Conservation (phyloP, 2,329 filamentous ascomycete genomes). For the Lachnellula arida region DNA sequence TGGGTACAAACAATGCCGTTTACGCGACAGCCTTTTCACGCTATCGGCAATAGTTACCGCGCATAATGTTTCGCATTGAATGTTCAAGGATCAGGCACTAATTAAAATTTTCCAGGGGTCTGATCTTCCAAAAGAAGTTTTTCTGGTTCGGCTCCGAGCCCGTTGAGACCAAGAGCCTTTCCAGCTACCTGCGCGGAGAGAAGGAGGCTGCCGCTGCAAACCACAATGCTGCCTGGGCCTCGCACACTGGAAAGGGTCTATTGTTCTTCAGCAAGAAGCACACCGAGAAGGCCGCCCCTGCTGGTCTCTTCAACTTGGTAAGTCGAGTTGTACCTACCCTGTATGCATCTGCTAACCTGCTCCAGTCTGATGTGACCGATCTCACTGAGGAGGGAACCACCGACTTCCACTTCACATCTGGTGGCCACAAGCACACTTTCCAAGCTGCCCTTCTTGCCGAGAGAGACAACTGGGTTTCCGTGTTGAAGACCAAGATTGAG, state of each 20-base stretch:
- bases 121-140: slow-evolving; percentile 85
- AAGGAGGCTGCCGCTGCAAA: slow-evolving; percentile 71
- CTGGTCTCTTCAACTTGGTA: slow-evolving; percentile 82
- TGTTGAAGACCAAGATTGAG: slow-evolving; percentile 74
- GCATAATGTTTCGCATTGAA: background rate
- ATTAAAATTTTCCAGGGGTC: slow-evolving; percentile 54
- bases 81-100: background rate
- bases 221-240: slow-evolving; percentile 81
- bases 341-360: background rate
- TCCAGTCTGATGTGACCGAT: slow-evolving; percentile 54
- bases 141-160: slow-evolving; percentile 80
- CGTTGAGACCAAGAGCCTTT: slow-evolving; percentile 68
- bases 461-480: slow-evolving; percentile 87
- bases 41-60: background rate
- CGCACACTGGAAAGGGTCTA: slow-evolving; percentile 91
- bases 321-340: slow-evolving; percentile 31
- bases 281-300: slow-evolving; percentile 74
- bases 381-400: slow-evolving; percentile 68
- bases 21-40: background rate
- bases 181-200: slow-evolving; percentile 78
- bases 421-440: slow-evolving; percentile 90
- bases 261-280: slow-evolving; percentile 77
- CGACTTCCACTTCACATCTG: slow-evolving; percentile 82
- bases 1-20: background rate
- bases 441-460: slow-evolving; percentile 71